These are phyloP conservation scores for Cymbopogon citratus DNA, from an alignment of 176 grass and related monocot species.

Conservation along the genomic window DNA sequence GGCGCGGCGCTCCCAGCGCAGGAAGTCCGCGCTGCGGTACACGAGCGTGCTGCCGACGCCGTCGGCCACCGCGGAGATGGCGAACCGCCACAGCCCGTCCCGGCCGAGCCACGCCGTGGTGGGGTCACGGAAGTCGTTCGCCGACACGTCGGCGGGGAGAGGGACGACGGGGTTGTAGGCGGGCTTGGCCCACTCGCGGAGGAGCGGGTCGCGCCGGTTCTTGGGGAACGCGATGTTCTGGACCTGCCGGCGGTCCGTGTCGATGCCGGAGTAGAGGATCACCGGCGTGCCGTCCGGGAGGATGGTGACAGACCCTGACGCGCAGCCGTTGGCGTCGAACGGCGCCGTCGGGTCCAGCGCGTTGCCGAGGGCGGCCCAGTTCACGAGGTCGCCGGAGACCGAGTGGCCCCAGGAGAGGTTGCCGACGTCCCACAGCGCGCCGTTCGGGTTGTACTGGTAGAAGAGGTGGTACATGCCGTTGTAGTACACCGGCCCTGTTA, in stretches of 20 bases:
- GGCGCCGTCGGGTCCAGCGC: conserved; percentile 31
- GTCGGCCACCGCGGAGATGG: conserved; percentile 30
- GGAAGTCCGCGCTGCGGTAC: conserved; percentile 57
- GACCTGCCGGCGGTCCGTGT: conserved; percentile 11
- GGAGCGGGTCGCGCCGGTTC: conserved; percentile 33
- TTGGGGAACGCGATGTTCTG: conserved; percentile 53
- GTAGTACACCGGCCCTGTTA: conserved; percentile 60
- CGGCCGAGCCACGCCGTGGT: conserved; percentile 57
- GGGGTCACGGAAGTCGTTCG: conserved; percentile 51
- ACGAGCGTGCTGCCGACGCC: conserved; percentile 36
- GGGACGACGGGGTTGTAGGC: neutral
- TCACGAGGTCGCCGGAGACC: conserved; percentile 60
- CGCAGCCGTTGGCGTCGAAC: conserved; percentile 49
- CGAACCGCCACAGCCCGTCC: conserved; percentile 63
- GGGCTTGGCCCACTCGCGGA: conserved; percentile 16
- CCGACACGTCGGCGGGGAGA: neutral
- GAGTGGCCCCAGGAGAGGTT: conserved; percentile 72
- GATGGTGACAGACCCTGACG: conserved; percentile 40
- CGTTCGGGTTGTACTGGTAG: conserved; percentile 69
- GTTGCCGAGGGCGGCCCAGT: conserved; percentile 39
- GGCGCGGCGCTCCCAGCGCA: conserved; percentile 41
- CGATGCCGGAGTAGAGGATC: conserved; percentile 50
- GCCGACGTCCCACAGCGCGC: conserved; percentile 48
- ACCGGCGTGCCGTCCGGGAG: conserved; percentile 20
- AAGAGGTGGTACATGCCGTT: conserved; percentile 68